A percentile compares a stretch with the other conserved stretches of the same genome.
These are phyloP conservation scores for Pseudocercospora musae DNA, from an alignment of 2,329 filamentous ascomycete species.

Conservation along the genomic window DNA sequence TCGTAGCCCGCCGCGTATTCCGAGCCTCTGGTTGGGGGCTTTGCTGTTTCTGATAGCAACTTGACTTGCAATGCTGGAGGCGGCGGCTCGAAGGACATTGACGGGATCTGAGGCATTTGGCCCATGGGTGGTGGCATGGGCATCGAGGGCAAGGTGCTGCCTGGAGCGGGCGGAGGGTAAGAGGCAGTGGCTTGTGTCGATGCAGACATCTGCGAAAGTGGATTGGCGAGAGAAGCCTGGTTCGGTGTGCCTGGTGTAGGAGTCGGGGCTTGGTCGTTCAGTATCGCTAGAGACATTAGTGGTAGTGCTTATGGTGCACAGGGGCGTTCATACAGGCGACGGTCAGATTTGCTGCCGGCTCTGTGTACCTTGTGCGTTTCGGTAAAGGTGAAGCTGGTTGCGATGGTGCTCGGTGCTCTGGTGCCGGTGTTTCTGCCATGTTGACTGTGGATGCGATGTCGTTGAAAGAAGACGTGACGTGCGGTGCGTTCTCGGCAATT, in stretches of 20 bases:
- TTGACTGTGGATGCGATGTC: conserved; percentile 5
- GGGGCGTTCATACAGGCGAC: conserved; percentile 32
- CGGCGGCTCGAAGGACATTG: conserved; percentile 37
- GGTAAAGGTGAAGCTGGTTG: conserved; percentile 70
- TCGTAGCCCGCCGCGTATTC: conserved; percentile 92
- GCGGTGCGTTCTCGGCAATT: neutral
- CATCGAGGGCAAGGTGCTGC: conserved; percentile 1
- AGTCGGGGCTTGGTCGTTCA: conserved; percentile 36
- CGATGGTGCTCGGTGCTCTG: conserved; percentile 51
- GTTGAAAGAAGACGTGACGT: conserved; percentile 4
- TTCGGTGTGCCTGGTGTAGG: conserved; percentile 34
- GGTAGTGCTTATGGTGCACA: neutral
- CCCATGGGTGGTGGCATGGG: conserved; percentile 4
- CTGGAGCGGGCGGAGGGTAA: conserved; percentile 4
- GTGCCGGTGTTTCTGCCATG: conserved; percentile 35
- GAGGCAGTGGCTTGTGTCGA: conserved; percentile 16
- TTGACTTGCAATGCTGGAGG: conserved; percentile 75
- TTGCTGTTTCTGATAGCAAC: conserved; percentile 77
- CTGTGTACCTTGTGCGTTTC: conserved; percentile 71
- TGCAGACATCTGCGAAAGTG: conserved; percentile 24
- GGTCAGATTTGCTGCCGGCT: conserved; percentile 38
- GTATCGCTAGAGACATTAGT: conserved; percentile 29
- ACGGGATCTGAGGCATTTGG: conserved; percentile 27
- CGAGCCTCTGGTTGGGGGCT: conserved; percentile 81
- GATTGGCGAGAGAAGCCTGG: conserved; percentile 24